Evolutionary conservation across 768 basidiomycete species (phyloP).

Genomic region (Cytidiella melzeri): DNA sequence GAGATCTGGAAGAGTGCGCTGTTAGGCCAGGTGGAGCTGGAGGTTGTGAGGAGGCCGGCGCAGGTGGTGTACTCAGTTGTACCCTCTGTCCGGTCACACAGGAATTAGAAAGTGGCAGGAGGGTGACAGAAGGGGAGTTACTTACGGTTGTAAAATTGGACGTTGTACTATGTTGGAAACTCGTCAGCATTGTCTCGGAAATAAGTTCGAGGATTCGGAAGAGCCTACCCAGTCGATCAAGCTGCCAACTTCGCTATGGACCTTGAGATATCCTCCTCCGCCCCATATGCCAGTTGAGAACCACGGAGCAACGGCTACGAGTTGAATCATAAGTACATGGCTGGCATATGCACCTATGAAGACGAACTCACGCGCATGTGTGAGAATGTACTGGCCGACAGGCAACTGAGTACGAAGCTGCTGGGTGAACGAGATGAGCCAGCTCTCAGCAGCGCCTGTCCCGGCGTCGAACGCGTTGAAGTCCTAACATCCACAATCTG

Average conservation of each 20-base stretch:
- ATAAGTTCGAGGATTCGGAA: not conserved
- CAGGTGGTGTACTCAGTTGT: constrained; percentile 60
- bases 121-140: not conserved
- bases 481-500: constrained; percentile 35
- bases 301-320: constrained; percentile 40
- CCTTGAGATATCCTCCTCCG: constrained; percentile 36
- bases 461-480: constrained; percentile 53
- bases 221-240: constrained; percentile 38
- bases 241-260: constrained; percentile 33
- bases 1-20: constrained; percentile 51
- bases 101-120: not conserved
- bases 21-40: constrained; percentile 55
- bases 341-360: not conserved
- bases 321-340: constrained; percentile 9
- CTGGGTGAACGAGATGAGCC: constrained; percentile 33
- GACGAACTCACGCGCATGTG: constrained; percentile 28
- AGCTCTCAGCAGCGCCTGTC: constrained; percentile 44
- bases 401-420: constrained; percentile 32
- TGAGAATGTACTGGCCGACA: constrained; percentile 29
- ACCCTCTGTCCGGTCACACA: constrained; percentile 49
- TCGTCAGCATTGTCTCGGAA: too few relatives aligned
- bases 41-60: constrained; percentile 47
- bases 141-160: constrained; percentile 33
- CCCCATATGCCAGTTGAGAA: constrained; percentile 31
- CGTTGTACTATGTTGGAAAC: constrained; percentile 31